A percentile compares a stretch with the other conserved stretches of the same genome.
These are phyloP conservation scores for Lachnellula hyalina DNA, from an alignment of 2,329 filamentous ascomycete species.

Conservation along the genomic window DNA sequence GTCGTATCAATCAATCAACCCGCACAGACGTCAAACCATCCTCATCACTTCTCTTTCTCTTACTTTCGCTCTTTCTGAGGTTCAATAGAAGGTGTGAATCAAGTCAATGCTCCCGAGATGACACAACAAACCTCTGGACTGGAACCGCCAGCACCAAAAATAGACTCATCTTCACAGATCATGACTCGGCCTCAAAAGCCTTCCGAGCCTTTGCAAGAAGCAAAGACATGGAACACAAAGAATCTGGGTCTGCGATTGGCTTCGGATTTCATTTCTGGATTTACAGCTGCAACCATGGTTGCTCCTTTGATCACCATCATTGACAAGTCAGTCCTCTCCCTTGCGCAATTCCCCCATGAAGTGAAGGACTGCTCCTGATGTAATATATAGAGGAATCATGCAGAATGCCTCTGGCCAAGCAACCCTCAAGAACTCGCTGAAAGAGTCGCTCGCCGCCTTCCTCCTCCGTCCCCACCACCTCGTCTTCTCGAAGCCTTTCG, in stretches of 20 bases:
- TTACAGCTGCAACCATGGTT: slow-evolving; percentile 67
- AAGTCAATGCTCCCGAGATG: slow-evolving; percentile 16
- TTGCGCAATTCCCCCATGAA: neutral
- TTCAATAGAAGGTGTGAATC: neutral
- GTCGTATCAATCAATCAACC: slow-evolving; percentile 9
- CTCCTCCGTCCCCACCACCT: slow-evolving; percentile 55
- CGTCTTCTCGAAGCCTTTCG: slow-evolving; percentile 61
- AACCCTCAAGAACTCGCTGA: slow-evolving; percentile 54
- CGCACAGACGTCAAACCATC: slow-evolving; percentile 3
- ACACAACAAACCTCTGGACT: slow-evolving; percentile 14
- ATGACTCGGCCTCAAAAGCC: slow-evolving; percentile 11
- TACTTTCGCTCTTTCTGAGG: neutral
- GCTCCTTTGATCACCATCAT: slow-evolving; percentile 84
- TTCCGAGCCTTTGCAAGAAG: slow-evolving; percentile 14
- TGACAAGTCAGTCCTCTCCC: slow-evolving; percentile 56
- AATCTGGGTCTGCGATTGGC: slow-evolving; percentile 62
- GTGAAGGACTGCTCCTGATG: slow-evolving; percentile 13
- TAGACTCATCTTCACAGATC: slow-evolving; percentile 3
- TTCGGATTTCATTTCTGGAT: slow-evolving; percentile 64
- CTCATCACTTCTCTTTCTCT: neutral
- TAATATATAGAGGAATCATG: slow-evolving; percentile 59
- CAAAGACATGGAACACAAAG: slow-evolving; percentile 64
- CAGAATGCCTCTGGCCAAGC: slow-evolving; percentile 71
- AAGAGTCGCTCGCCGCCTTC: slow-evolving; percentile 50
- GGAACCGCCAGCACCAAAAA: slow-evolving; percentile 10